Evolutionary conservation across 345 rosid species (phyloP).

Genomic region (Aquilaria sinensis): DNA sequence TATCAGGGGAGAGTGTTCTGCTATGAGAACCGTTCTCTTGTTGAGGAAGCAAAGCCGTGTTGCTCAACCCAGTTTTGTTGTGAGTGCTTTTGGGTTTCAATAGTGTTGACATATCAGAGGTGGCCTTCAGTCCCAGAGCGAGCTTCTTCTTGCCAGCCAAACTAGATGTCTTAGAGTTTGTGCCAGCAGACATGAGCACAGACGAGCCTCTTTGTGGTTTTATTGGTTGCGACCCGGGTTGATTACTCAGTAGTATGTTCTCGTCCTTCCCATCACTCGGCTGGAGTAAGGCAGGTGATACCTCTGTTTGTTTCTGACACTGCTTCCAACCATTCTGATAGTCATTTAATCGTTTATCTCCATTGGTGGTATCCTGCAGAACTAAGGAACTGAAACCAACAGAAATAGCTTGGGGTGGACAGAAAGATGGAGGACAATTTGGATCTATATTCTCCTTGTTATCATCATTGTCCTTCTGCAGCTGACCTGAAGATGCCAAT

Average conservation of each 20-base stretch:
- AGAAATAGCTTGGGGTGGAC: background rate
- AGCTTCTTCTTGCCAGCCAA: slow-evolving; percentile 29
- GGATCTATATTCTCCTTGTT: slow-evolving; percentile 14
- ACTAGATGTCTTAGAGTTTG: slow-evolving; percentile 18
- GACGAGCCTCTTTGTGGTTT: slow-evolving; percentile 5
- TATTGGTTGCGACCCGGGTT: background rate
- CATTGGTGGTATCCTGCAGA: slow-evolving; percentile 3
- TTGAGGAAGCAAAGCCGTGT: slow-evolving; percentile 28
- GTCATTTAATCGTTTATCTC: slow-evolving; percentile 1
- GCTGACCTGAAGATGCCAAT: slow-evolving; percentile 23
- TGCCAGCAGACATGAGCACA: background rate
- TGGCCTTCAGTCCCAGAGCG: slow-evolving; percentile 33
- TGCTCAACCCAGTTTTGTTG: slow-evolving; percentile 16
- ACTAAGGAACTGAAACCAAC: slow-evolving; percentile 2
- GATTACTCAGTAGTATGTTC: slow-evolving; percentile 7
- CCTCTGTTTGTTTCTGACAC: background rate
- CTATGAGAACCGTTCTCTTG: slow-evolving; percentile 7
- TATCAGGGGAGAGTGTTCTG: background rate
- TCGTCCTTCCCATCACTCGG: slow-evolving; percentile 4
- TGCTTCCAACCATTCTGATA: slow-evolving; percentile 9
- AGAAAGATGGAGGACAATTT: slow-evolving; percentile 12
- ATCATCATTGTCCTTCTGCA: slow-evolving; percentile 19
- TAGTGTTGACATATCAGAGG: slow-evolving; percentile 8
- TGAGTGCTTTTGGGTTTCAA: slow-evolving; percentile 14
- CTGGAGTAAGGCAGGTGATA: slow-evolving; percentile 9